Base-by-base conservation (phyloP, 768 basidiomycete species). In the Gloeopeniophorella convolvens region DNA sequence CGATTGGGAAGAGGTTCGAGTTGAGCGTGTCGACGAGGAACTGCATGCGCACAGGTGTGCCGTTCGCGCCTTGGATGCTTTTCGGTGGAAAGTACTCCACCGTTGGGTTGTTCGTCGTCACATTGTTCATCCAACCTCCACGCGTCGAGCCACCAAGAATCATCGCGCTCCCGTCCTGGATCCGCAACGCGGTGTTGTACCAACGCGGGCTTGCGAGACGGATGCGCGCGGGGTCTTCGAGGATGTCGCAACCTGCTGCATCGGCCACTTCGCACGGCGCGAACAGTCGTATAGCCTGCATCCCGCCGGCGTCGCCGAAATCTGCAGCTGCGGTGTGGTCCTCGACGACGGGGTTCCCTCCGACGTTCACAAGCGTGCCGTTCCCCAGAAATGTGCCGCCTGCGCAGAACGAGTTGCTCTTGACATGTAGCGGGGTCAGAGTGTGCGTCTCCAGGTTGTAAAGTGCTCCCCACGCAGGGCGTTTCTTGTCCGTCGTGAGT, bases 101-200 rank as follows among this genome's bases (percentile, higher is more conserved):
- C 0, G 85, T 89, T 3, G 88, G 87, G 61, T 89, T 89, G 68
- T 89, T 86, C 51, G 78, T 77, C 3, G 85, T 86, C 21, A 70
- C 75, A 48, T 89, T 90, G 62, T 89, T 89, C 55, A 89, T 89
- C 86, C 87, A 90, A 9, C 87, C 89, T 7, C 88, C 88, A 62
- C 80, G 85, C 57, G 74, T 80, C 7, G 87, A 85, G 13, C 89
- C 89, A 1, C 88, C 88, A 35, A 91, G 74, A 37, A 91, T 84
- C 77, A 89, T 85, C 0, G 78, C 83, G 58, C 85, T 86, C n/a
- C 88, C 88, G 54, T 89, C 88, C 5, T 70, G 65, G 51, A 89
- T 72, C 36, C 85, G 75, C 39, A 87, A 51, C 3, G 78, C 80
- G 1, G 87, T 85, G 50, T 76, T 80, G 65, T 91, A 91, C 88